Evolutionary conservation across 2,329 filamentous ascomycete species (phyloP).

Genomic region (Claviceps africana): DNA sequence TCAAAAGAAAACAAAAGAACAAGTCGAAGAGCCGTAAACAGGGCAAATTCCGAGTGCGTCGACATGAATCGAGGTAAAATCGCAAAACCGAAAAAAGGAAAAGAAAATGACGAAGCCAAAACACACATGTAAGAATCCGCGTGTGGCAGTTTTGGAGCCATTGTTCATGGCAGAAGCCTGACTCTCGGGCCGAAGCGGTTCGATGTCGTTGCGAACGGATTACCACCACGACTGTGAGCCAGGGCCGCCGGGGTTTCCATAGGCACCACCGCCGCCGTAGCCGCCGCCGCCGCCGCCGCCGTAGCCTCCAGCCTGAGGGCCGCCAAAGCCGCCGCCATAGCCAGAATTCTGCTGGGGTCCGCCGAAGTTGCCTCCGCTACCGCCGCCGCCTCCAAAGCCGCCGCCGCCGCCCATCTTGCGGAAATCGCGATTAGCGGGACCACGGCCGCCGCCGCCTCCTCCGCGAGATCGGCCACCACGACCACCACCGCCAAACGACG

Average conservation of each 20-base stretch:
- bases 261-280: conserved; percentile 31
- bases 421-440: conserved; percentile 71
- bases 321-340: conserved; percentile 23
- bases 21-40: conserved; percentile 8
- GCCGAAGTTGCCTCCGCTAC: conserved; percentile 22
- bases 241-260: conserved; percentile 56
- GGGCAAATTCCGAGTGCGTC: neutral
- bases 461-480: conserved; percentile 39
- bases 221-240: conserved; percentile 56
- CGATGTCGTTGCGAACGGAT: conserved; percentile 1
- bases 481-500: conserved; percentile 51
- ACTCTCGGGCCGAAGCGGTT: neutral
- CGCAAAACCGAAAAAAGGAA: neutral
- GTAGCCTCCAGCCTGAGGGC: conserved; percentile 23
- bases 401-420: conserved; percentile 59
- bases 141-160: conserved; percentile 8
- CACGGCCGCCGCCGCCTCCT: conserved; percentile 45
- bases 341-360: conserved; percentile 18
- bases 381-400: conserved; percentile 26
- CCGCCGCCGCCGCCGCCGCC: conserved; percentile 27
- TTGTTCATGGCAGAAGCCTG: neutral
- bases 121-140: conserved; percentile 1
- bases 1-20: neutral
- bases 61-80: neutral
- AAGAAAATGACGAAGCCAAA: conserved; percentile 4